Evolutionary conservation across 2,329 filamentous ascomycete species (phyloP).

Genomic region (Aspergillus pseudoviridinutans): DNA sequence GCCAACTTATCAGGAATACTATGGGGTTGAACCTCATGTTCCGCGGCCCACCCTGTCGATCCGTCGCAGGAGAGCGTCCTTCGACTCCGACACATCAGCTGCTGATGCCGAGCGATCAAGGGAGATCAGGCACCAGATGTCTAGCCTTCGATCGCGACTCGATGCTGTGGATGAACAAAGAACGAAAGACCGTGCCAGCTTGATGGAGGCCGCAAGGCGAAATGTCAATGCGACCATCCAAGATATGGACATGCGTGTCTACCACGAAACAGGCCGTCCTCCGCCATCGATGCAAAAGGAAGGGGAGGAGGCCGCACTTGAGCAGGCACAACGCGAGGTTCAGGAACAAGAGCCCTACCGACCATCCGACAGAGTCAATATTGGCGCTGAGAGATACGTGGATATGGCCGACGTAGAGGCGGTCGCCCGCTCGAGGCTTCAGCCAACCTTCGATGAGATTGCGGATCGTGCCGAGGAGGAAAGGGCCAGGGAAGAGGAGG

Average conservation of each 20-base stretch:
- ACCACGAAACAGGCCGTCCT: constrained; percentile 69
- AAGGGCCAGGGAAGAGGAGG: constrained; percentile 64
- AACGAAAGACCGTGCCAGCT: constrained; percentile 66
- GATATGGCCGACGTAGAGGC: constrained; percentile 72
- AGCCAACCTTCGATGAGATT: constrained; percentile 82
- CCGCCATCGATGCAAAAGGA: constrained; percentile 65
- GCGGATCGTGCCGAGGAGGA: constrained; percentile 71
- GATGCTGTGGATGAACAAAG: constrained; percentile 41
- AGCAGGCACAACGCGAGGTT: constrained; percentile 61
- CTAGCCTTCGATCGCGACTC: constrained; percentile 67
- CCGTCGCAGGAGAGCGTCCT: constrained; percentile 62
- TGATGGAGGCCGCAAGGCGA: constrained; percentile 75
- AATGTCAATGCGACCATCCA: constrained; percentile 79
- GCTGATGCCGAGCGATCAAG: constrained; percentile 66
- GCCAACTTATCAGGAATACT: constrained; percentile 71
- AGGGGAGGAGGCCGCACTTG: constrained; percentile 74
- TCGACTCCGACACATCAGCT: constrained; percentile 57
- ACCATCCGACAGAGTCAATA: constrained; percentile 55
- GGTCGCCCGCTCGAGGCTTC: constrained; percentile 71
- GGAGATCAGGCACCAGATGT: constrained; percentile 75
- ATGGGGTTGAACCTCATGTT: constrained; percentile 55
- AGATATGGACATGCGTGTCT: constrained; percentile 77
- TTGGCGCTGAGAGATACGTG: constrained; percentile 79
- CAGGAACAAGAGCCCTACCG: constrained; percentile 60
- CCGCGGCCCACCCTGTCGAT: constrained; percentile 48